Base-by-base conservation (phyloP, 1,284 basidiomycete species). In the Ceratobasidium sp. region DNA sequence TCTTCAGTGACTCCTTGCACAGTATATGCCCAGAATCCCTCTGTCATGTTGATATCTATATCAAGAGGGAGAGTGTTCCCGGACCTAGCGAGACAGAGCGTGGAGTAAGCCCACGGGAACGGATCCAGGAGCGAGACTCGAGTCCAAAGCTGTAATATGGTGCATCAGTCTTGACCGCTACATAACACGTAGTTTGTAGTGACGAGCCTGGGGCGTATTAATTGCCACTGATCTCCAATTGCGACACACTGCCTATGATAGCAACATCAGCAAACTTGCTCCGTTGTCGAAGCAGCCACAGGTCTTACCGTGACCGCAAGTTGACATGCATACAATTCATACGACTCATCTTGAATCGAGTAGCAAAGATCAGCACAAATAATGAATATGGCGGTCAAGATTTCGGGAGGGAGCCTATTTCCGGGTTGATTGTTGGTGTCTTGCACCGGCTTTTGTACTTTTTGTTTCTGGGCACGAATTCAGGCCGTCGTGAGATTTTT, bases 131-230 rank as follows among this genome's bases (percentile, higher is more conserved):
- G 2, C 39, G 48, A 4, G 30, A 69, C 53, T 12, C 52, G 36
- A n/a, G 65, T 21, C 65, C 65, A 69, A 45, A 69, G 65, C 65
- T 69, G 23, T 8, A 69, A 39, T 18, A 26, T 41, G 30, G 26
- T n/a, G 28, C 21, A 6, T 36, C 30, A 69, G 36, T 41, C 4
- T 43, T 26, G 43, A 18, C 26, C 3, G n/a, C 41, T 6, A 39
- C 21, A n/a, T 4, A 16, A 21, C 5, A 28, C 12, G n/a, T n/a
- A n/a, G 18, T 59, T 34, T 8, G 21, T 50, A 48, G 21, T 9
- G 45, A 64, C 61, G 16, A 36, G 43, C 65, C 23, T 41, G 21
- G 2, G 65, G n/a, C 9, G 52, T 69, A 8, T 45, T 26, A 2
- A 58, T 23, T 2, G 65, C 65, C 23, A 67, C 32, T 8, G n/a